phyloP scores from a whole-genome alignment of 331 rosid species.

The Malus hybrid region DNA sequence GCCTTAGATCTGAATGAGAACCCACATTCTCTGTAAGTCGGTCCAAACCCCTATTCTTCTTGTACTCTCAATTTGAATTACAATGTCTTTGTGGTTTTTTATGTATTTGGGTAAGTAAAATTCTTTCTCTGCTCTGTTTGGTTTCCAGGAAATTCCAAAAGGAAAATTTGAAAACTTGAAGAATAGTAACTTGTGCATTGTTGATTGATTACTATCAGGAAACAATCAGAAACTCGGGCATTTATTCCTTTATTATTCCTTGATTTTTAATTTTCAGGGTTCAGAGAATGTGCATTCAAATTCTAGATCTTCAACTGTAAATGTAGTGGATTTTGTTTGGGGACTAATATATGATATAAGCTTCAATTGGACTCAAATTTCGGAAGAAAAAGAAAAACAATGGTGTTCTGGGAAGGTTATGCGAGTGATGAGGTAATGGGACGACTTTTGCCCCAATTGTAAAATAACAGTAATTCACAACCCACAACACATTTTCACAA shows the following conservation, averaged over 20 bases:
- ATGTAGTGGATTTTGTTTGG: slow-evolving; percentile 9
- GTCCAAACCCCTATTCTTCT: neutral
- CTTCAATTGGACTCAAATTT: neutral
- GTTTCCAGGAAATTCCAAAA: slow-evolving; percentile 1
- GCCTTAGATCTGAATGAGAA: slow-evolving; percentile 44
- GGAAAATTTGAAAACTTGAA: neutral
- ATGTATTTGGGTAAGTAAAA: neutral
- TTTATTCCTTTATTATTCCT: neutral
- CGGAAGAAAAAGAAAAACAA: slow-evolving; percentile 1
- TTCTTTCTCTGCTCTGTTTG: neutral
- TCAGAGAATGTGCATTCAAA: slow-evolving; percentile 19
- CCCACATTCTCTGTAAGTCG: slow-evolving; percentile 30
- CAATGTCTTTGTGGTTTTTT: neutral
- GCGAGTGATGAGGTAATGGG: slow-evolving; percentile 83
- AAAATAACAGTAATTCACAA: too few species aligned
- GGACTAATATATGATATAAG: neutral
- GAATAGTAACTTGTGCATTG: neutral
- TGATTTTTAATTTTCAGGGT: slow-evolving; percentile 27
- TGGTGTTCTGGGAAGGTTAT: slow-evolving; percentile 82
- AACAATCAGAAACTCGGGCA: neutral
- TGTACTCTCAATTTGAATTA: neutral
- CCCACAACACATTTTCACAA: too few species aligned
- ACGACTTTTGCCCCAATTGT: slow-evolving; percentile 82
- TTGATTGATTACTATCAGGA: neutral
- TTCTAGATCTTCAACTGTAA: slow-evolving; percentile 37